phyloP scores from a whole-genome alignment of 2,329 filamentous ascomycete species.

The Epichloe typhina region DNA sequence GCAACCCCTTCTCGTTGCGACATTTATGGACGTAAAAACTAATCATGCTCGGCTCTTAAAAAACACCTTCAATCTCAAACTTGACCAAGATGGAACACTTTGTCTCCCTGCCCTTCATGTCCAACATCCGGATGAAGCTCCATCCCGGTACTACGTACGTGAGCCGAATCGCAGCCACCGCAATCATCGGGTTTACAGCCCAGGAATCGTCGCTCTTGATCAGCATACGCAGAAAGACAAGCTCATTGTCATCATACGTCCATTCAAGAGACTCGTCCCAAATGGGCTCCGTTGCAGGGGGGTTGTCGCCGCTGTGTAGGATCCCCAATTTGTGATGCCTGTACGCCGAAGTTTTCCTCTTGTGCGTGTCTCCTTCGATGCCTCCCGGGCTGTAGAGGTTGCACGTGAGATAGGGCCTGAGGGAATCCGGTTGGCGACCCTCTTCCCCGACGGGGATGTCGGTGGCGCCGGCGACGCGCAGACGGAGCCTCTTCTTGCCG shows the following conservation, averaged over 20 bases:
- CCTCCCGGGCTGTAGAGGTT: slow-evolving; percentile 46
- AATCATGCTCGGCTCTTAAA: slow-evolving; percentile 4
- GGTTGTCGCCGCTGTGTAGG: slow-evolving; percentile 44
- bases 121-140: slow-evolving; percentile 51
- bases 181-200: slow-evolving; percentile 47
- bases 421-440: slow-evolving; percentile 35
- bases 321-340: slow-evolving; percentile 44
- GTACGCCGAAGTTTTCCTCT: slow-evolving; percentile 49
- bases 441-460: slow-evolving; percentile 41
- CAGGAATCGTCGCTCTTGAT: slow-evolving; percentile 56
- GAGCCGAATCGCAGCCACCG: slow-evolving; percentile 46
- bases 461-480: slow-evolving; percentile 50
- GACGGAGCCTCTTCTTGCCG: slow-evolving; percentile 34
- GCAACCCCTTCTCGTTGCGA: slow-evolving; percentile 10
- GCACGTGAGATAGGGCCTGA: slow-evolving; percentile 54
- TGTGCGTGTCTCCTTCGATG: slow-evolving; percentile 33
- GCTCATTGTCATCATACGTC: slow-evolving; percentile 54
- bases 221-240: slow-evolving; percentile 50
- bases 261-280: slow-evolving; percentile 56
- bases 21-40: too few species aligned
- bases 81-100: slow-evolving; percentile 47
- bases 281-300: slow-evolving; percentile 45
- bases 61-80: slow-evolving; percentile 39
- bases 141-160: slow-evolving; percentile 43
- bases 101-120: slow-evolving; percentile 51